A percentile compares a stretch with the other conserved stretches of the same genome.
These are phyloP conservation scores for Lepidium africanum DNA, from an alignment of 345 rosid genomes.

Conservation along the genomic window DNA sequence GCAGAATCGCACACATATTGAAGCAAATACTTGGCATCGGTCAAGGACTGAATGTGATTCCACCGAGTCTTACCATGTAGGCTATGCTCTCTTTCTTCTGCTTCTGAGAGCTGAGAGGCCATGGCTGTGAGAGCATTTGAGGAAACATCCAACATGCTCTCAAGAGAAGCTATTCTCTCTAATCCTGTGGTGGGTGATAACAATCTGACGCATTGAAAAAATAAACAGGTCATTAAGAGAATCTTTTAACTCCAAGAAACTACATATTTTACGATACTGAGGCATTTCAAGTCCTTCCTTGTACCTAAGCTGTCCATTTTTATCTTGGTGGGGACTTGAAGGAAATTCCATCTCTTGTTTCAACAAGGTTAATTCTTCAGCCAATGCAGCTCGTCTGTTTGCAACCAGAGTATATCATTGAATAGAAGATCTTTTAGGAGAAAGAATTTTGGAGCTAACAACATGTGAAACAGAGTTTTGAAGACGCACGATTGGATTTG, in stretches of 20 bases:
- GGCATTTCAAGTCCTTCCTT: not conserved
- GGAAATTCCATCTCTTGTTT: slow-evolving; percentile 49
- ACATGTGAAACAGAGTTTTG: slow-evolving; percentile 13
- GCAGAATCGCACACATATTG: slow-evolving; percentile 58
- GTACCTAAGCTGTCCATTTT: slow-evolving; percentile 57
- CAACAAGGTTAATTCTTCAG: slow-evolving; percentile 55
- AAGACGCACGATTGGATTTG: slow-evolving; percentile 70
- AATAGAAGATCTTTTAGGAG: not conserved
- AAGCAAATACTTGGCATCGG: slow-evolving; percentile 70
- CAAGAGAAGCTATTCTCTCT: slow-evolving; percentile 60
- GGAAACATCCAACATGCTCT: slow-evolving; percentile 64
- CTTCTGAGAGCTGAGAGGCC: slow-evolving; percentile 84
- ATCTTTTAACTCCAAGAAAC: not conserved
- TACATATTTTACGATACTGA: not conserved
- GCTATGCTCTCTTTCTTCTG: slow-evolving; percentile 65
- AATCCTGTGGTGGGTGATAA: slow-evolving; percentile 58
- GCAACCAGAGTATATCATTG: slow-evolving; percentile 1
- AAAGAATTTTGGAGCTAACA: not conserved
- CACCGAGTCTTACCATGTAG: slow-evolving; percentile 56
- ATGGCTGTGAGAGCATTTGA: slow-evolving; percentile 57
- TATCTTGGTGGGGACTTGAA: slow-evolving; percentile 42
- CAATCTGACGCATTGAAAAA: slow-evolving; percentile 18
- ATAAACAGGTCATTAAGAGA: slow-evolving; percentile 23
- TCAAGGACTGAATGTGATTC: slow-evolving; percentile 60
- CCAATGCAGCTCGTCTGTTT: slow-evolving; percentile 52